Conservation (phyloP, 2,329 filamentous ascomycete genomes). For the Cytospora chrysosperma region DNA sequence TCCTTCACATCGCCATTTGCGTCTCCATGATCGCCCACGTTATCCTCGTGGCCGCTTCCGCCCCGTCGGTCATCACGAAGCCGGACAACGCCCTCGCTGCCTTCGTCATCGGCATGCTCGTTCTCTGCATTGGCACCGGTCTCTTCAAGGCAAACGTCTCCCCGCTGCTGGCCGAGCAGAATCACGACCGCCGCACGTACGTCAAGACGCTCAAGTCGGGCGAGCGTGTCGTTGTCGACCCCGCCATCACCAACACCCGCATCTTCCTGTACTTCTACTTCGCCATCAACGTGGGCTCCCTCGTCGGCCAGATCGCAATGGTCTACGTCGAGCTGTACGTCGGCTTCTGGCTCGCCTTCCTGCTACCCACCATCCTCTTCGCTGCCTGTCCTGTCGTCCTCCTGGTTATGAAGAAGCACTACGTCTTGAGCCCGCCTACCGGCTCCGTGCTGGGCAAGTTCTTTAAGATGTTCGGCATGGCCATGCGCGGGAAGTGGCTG, state of each 20-base stretch:
- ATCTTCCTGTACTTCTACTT: conserved; percentile 67
- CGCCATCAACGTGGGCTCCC: conserved; percentile 69
- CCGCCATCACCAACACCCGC: conserved; percentile 64
- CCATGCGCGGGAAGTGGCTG: conserved; percentile 36
- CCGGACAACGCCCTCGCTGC: conserved; percentile 59
- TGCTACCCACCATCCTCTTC: conserved; percentile 67
- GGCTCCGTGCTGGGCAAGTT: conserved; percentile 70
- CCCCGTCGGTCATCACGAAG: conserved; percentile 61
- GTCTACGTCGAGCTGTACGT: conserved; percentile 72
- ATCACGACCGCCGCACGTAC: conserved; percentile 56
- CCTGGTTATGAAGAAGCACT: conserved; percentile 56
- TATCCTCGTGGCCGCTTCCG: conserved; percentile 63
- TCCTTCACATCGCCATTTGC: conserved; percentile 66
- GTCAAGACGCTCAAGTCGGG: conserved; percentile 56
- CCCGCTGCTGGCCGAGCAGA: conserved; percentile 70
- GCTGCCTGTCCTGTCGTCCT: conserved; percentile 62
- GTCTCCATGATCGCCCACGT: conserved; percentile 66
- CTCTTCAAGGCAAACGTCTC: conserved; percentile 82
- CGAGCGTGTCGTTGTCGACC: conserved; percentile 69
- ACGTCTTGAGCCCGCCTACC: conserved; percentile 57
- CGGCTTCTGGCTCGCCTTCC: conserved; percentile 71
- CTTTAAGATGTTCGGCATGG: conserved; percentile 57
- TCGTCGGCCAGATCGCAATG: conserved; percentile 63
- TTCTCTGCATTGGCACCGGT: conserved; percentile 64
- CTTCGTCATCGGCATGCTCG: conserved; percentile 64